Conservation (phyloP, 352 stramenopile genomes). For the Pythium biforme region DNA sequence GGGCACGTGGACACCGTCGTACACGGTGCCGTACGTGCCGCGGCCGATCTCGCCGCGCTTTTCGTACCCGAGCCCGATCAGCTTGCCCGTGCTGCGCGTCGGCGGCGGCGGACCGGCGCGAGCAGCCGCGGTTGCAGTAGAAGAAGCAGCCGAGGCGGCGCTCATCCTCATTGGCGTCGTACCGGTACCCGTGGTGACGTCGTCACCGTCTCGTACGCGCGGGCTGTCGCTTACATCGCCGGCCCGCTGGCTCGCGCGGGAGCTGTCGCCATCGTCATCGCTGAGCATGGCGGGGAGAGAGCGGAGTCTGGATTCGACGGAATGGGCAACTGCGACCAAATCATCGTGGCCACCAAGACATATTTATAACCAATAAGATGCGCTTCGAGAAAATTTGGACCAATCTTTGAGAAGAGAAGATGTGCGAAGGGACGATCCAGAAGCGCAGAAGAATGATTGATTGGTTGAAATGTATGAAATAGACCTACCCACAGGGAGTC, state of each 20-base stretch:
- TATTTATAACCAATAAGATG: conserved; percentile 5
- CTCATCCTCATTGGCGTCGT: conserved; percentile 27
- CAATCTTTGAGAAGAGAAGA: neutral
- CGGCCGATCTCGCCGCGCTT: conserved; percentile 71
- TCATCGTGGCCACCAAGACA: too few relatives aligned
- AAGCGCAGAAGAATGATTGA: neutral
- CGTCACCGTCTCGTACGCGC: conserved; percentile 6
- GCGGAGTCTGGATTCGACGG: conserved; percentile 1
- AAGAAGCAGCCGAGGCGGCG: neutral
- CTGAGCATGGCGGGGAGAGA: neutral
- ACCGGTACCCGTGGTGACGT: conserved; percentile 25
- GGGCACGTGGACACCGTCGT: conserved; percentile 45
- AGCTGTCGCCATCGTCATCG: conserved; percentile 18
- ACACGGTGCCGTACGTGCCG: conserved; percentile 81
- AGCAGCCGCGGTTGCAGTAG: too few relatives aligned
- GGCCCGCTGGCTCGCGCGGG: neutral
- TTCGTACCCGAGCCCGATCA: conserved; percentile 62
- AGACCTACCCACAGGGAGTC: conserved; percentile 1
- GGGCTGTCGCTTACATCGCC: conserved; percentile 8
- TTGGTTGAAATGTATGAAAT: neutral
- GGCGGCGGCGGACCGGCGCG: neutral
- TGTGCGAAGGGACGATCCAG: conserved; percentile 8
- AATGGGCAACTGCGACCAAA: conserved; percentile 9
- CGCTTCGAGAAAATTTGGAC: neutral
- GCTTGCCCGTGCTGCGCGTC: too few relatives aligned